Base-by-base conservation (phyloP, 495 filamentous ascomycete species). In the Xylaria castorea region DNA sequence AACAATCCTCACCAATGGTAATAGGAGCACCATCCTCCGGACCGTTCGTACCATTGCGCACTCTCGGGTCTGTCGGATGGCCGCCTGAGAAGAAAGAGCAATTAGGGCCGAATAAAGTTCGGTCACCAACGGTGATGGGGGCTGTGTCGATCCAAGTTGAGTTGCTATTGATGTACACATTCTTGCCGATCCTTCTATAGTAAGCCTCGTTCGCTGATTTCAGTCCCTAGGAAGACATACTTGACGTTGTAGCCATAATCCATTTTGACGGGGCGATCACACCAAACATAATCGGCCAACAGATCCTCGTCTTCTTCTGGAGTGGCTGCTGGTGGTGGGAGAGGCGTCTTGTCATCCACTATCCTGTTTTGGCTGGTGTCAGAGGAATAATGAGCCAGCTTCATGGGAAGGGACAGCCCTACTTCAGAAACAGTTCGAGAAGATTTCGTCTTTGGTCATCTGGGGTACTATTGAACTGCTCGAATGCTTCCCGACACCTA, bases 1-100 rank as follows among this genome's bases (percentile, higher is more conserved):
- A 98, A 74, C 93, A 96, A 79, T 97, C 95, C 75, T 97, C 92
- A 0, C 91, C 93, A 70, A 97, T 90, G 18, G 82, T 85, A 74
- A 98, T 92, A 22, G 92, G 91, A 68, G 87, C 89, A 0, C 94
- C 94, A 32, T 82, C 75, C 81, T 97, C 94, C 0, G 94, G 92
- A 0, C 94, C 94, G 51, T 87, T 78, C 2, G 87, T 89, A 0
- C 94, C 93, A 76, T 95, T 92, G 12, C 94, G 86, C 16, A 94
- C 69, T 0, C 84, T 84, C 1, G 93, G 93, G 73, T 95, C 91
- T 3, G 93, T 81, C 1, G 94, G 93, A 80, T 98, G 95, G 0
- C 88, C 90, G 0, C 88, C 94, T 30, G 87, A 83, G 75, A 87
- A 94, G 69, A 97, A 87, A 64, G 80, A 91, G 36, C 94, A 92